A percentile compares a stretch with the other conserved stretches of the same genome.
Evolutionary conservation across 306 rosid species (phyloP).

Genomic region (Macrotyloma uniflorum): DNA sequence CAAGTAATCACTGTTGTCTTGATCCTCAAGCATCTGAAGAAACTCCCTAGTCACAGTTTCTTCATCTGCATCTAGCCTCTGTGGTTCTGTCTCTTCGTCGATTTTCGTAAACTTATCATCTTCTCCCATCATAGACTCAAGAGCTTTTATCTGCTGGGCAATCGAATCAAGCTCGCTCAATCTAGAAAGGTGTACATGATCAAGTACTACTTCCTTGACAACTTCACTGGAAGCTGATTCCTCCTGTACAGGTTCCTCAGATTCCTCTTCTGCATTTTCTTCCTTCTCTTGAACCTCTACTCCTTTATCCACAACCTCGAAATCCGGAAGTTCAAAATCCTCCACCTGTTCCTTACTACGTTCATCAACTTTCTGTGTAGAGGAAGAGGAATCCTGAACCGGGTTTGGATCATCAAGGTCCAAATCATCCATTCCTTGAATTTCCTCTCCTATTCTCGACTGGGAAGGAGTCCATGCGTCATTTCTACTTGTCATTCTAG

Average conservation of each 20-base stretch:
- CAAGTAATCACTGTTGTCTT: constrained; percentile 50
- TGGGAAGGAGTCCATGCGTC: constrained; percentile 79
- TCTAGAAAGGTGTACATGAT: constrained; percentile 60
- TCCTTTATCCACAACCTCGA: constrained; percentile 90
- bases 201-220: constrained; percentile 81
- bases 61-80: constrained; percentile 79
- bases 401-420: constrained; percentile 90
- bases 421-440: constrained; percentile 85
- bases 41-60: constrained; percentile 88
- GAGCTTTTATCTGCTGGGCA: constrained; percentile 93
- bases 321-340: constrained; percentile 86
- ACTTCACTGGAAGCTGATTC: constrained; percentile 65
- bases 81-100: constrained; percentile 61
- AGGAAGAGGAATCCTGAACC: constrained; percentile 48
- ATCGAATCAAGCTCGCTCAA: constrained; percentile 81
- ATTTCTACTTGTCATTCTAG: constrained; percentile 63
- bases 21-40: constrained; percentile 91
- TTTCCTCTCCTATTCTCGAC: constrained; percentile 37
- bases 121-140: constrained; percentile 81
- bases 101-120: constrained; percentile 37
- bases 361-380: constrained; percentile 53
- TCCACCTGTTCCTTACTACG: constrained; percentile 55
- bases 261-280: constrained; percentile 48
- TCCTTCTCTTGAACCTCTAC: constrained; percentile 72
- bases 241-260: constrained; percentile 53